Conservation (phyloP, 2,329 filamentous ascomycete species). For the Fusarium graminum region DNA sequence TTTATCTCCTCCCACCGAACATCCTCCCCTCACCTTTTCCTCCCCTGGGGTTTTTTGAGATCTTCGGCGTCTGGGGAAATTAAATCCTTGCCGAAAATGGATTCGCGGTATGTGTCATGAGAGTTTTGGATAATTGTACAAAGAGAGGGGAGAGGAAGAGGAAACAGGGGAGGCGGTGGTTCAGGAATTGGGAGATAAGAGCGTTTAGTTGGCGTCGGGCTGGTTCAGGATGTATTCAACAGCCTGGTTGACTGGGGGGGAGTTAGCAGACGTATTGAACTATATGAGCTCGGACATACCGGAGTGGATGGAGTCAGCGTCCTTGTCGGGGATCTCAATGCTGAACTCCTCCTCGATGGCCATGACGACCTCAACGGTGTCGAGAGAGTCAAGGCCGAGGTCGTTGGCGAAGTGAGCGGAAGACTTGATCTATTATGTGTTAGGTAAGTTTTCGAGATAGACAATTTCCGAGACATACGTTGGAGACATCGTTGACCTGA, state of each 20-base stretch:
- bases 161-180: conserved; percentile 9
- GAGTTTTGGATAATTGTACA: conserved; percentile 47
- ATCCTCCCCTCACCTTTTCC: conserved; percentile 1
- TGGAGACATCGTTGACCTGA: conserved; percentile 76
- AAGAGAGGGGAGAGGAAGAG: conserved; percentile 30
- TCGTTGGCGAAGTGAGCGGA: conserved; percentile 96
- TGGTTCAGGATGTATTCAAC: conserved; percentile 94
- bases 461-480: conserved; percentile 62
- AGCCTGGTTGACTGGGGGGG: conserved; percentile 83
- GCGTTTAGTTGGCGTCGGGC: conserved; percentile 81
- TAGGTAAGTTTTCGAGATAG: conserved; percentile 25
- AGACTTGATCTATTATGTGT: conserved; percentile 75
- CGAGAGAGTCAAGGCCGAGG: conserved; percentile 85
- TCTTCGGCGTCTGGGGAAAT: conserved; percentile 30
- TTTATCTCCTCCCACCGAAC: conserved; percentile 22
- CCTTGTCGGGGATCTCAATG: conserved; percentile 99
- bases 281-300: conserved; percentile 67
- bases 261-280: background rate
- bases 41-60: conserved; percentile 16
- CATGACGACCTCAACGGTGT: conserved; percentile 99
- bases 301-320: conserved; percentile 93
- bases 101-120: conserved; percentile 34
- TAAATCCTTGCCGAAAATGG: conserved; percentile 36
- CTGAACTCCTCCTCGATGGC: conserved; percentile 95
- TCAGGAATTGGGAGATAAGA: conserved; percentile 17